Conservation (phyloP, 1,139 yeast genomes). For the Dujonia santamariae region DNA sequence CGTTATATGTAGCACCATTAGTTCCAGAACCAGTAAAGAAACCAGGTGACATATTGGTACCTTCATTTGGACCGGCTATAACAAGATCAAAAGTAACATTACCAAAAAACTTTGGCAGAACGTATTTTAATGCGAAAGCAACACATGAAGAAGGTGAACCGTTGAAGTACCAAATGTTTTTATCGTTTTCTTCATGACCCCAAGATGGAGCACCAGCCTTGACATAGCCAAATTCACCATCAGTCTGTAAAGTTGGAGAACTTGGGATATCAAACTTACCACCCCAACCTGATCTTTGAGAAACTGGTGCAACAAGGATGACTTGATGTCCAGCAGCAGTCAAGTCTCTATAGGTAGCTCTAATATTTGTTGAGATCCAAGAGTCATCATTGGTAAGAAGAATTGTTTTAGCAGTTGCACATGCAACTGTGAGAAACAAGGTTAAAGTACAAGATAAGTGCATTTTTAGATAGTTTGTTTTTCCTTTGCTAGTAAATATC, state of each 20-base stretch:
- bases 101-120: slow-evolving; percentile 31
- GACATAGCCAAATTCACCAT: slow-evolving; percentile 38
- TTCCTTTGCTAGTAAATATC: neutral
- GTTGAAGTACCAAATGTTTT: slow-evolving; percentile 44
- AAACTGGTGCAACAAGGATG: slow-evolving; percentile 31
- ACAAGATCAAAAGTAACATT: slow-evolving; percentile 38
- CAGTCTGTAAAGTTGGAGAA: slow-evolving; percentile 15
- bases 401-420: slow-evolving; percentile 18
- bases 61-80: slow-evolving; percentile 47
- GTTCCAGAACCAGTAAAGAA: slow-evolving; percentile 42
- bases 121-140: slow-evolving; percentile 38
- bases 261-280: slow-evolving; percentile 29
- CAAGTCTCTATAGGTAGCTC: slow-evolving; percentile 30
- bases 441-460: too few relatives aligned
- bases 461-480: too few relatives aligned
- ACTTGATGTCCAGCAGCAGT: slow-evolving; percentile 27
- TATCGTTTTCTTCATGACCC: slow-evolving; percentile 38
- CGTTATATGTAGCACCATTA: slow-evolving; percentile 40
- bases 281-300: slow-evolving; percentile 28
- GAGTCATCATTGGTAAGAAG: slow-evolving; percentile 33
- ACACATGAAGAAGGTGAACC: slow-evolving; percentile 45
- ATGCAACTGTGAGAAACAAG: neutral
- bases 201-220: slow-evolving; percentile 41
- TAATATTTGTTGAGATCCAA: slow-evolving; percentile 30
- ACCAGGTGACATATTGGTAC: slow-evolving; percentile 37